phyloP scores from a whole-genome alignment of 495 filamentous ascomycete species.

The Mytilinidion resinicola region DNA sequence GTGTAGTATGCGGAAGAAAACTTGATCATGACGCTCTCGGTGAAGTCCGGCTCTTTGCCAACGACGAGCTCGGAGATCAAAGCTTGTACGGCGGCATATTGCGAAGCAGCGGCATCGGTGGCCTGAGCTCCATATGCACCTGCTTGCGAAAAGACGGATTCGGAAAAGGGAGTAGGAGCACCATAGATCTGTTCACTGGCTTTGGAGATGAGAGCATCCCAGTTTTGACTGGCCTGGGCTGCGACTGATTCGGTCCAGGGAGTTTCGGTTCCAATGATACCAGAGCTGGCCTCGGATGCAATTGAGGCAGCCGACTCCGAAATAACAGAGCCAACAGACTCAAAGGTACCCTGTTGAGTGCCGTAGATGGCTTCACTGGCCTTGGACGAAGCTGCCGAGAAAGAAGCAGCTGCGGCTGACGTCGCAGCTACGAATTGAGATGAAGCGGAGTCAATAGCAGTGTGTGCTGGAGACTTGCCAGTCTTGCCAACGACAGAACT shows the following conservation, averaged over 20 bases:
- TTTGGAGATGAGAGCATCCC: conserved; percentile 60
- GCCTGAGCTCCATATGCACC: conserved; percentile 44
- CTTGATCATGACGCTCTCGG: conserved; percentile 69
- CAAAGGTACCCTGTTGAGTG: conserved; percentile 40
- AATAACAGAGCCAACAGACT: conserved; percentile 38
- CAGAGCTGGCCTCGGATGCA: conserved; percentile 30
- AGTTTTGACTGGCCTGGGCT: conserved; percentile 52
- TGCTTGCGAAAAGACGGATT: conserved; percentile 38
- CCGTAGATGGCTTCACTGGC: conserved; percentile 36
- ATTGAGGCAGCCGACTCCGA: conserved; percentile 31
- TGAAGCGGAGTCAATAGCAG: conserved; percentile 42
- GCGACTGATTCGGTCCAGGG: conserved; percentile 43
- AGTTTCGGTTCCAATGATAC: conserved; percentile 42
- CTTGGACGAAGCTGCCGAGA: conserved; percentile 22
- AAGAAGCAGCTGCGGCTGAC: conserved; percentile 43
- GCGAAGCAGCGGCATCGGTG: conserved; percentile 46
- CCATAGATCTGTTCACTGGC: conserved; percentile 69
- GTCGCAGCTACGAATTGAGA: conserved; percentile 44
- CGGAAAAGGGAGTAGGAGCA: conserved; percentile 59
- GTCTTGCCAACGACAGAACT: conserved; percentile 31
- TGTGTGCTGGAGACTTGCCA: conserved; percentile 39
- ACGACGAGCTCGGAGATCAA: conserved; percentile 70
- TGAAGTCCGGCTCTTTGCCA: conserved; percentile 75
- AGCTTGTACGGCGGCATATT: conserved; percentile 63
- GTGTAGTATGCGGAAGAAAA: conserved; percentile 60